Evolutionary conservation across 1,139 yeast species (phyloP).

Genomic region (Protomyces lactucae-debilis): DNA sequence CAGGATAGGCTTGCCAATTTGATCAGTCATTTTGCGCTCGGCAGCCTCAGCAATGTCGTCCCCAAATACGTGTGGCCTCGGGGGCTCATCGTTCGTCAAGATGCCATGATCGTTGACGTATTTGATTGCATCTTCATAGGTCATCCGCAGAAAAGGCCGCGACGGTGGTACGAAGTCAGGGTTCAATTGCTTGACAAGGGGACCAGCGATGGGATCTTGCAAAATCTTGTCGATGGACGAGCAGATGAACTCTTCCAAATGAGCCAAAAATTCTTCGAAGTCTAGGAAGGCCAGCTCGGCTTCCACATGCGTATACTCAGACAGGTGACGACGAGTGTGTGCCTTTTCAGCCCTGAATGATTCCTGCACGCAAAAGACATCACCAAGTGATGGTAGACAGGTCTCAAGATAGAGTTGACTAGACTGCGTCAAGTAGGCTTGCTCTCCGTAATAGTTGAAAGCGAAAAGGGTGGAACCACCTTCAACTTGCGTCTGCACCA

Average conservation of each 20-base stretch:
- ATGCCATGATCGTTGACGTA: constrained; percentile 96
- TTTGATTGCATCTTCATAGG: constrained; percentile 81
- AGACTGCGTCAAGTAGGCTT: constrained; percentile 93
- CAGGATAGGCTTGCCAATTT: constrained; percentile 84
- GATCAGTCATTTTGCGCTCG: constrained; percentile 96
- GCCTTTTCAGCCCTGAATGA: constrained; percentile 99
- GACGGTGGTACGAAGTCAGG: constrained; percentile 79
- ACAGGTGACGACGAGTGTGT: constrained; percentile 96
- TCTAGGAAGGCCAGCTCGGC: constrained; percentile 82
- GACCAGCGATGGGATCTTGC: constrained; percentile 88
- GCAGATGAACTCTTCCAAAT: constrained; percentile 74
- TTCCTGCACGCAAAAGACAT: constrained; percentile 95
- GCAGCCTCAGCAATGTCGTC: constrained; percentile 99
- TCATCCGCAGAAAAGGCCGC: constrained; percentile 85
- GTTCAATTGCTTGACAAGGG: constrained; percentile 83
- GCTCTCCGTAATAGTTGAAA: constrained; percentile 93
- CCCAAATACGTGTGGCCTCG: constrained; percentile 81
- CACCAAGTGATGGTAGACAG: constrained; percentile 91
- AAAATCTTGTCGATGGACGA: constrained; percentile 67
- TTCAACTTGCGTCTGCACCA: constrained; percentile 99
- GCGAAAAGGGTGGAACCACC: constrained; percentile 96
- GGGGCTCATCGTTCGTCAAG: constrained; percentile 58
- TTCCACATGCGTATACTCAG: constrained; percentile 96
- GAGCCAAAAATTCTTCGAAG: constrained; percentile 79
- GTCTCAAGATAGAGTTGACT: constrained; percentile 97